phyloP scores from a whole-genome alignment of 257 asterid species.

The Jacaranda mimosifolia region DNA sequence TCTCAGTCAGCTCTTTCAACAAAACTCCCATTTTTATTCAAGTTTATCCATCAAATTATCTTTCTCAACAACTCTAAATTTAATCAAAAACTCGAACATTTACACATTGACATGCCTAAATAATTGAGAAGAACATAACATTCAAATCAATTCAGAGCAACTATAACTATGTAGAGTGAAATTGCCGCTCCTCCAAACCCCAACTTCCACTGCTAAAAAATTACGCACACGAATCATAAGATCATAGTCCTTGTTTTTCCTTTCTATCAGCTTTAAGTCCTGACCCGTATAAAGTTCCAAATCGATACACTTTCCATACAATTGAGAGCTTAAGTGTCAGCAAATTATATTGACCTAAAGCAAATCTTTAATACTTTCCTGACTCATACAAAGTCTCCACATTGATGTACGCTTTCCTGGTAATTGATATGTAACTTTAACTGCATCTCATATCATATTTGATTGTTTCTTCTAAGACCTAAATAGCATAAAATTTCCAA shows the following conservation, averaged over 20 bases:
- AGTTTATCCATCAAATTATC: background rate
- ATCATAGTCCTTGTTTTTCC: background rate
- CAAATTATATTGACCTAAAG: background rate
- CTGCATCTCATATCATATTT: background rate
- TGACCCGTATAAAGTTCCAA: background rate
- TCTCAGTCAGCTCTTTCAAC: background rate
- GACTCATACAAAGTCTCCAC: background rate
- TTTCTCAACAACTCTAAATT: background rate
- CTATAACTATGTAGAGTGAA: background rate
- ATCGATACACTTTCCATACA: background rate
- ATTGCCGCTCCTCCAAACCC: background rate
- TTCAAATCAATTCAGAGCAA: constrained; percentile 18
- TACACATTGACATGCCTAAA: background rate
- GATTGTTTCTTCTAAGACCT: background rate
- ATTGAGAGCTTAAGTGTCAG: background rate
- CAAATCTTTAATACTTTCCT: background rate
- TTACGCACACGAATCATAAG: background rate
- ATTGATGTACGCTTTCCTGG: too few relatives aligned
- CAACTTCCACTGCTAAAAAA: background rate
- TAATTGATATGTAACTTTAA: background rate
- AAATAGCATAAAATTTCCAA: background rate
- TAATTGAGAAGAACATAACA: background rate
- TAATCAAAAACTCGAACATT: background rate
- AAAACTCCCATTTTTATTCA: background rate
- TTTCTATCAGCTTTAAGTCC: constrained; percentile 9